Evolutionary conservation across 2,329 filamentous ascomycete genomes (phyloP), one percentile per base, ranked within the genome.

Genomic region (Lasiodiplodia theobromae): DNA sequence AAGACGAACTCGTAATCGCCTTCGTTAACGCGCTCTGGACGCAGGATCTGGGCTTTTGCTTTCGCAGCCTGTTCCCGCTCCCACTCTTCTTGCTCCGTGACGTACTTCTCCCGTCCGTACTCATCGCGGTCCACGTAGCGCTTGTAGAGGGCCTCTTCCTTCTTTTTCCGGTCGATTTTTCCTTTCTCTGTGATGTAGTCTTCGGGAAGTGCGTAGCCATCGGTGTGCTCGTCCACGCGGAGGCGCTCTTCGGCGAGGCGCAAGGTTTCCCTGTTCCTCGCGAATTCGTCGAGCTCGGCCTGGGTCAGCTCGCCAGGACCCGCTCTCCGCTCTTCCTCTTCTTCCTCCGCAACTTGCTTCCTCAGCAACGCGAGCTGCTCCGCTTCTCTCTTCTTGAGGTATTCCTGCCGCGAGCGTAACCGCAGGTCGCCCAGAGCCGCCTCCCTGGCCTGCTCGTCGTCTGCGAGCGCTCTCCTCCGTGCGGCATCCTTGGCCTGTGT

Each of bases 51-150:
- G 1, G 93, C 90, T 77, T 95, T 96, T 6, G 93, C 94, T 78
- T 96, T 96, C 68, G 90, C 86, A 0, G 91, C 87, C 81, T 98
- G 95, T 77, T 98, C 95, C 69, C 89, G 84, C 78, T 99, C 96
- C 95, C 95, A 99, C 76, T 97, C 92, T 71, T 99, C 94, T 71
- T 97, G 92, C 78, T 99, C 96, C 0, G 94, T 97, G 69, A 97
- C 88, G 73, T 93, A 96, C 74, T 91, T 91, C 77, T 97, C 95
- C 71, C 96, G 90, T 4, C 94, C 94, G 73, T 91, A 91, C 74
- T 96, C 92, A 73, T 97, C 94, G 70, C 88, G 87, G 71, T 97
- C 94, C 3, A 97, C 90, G 73, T 97, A 95, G 63, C 94, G 89
- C 78, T 93, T 94, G 81, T 97, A 97, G 12, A 99, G 85, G 0